phyloP scores from a whole-genome alignment of 2,329 filamentous ascomycete genomes.

The Trichoderma sp. region DNA sequence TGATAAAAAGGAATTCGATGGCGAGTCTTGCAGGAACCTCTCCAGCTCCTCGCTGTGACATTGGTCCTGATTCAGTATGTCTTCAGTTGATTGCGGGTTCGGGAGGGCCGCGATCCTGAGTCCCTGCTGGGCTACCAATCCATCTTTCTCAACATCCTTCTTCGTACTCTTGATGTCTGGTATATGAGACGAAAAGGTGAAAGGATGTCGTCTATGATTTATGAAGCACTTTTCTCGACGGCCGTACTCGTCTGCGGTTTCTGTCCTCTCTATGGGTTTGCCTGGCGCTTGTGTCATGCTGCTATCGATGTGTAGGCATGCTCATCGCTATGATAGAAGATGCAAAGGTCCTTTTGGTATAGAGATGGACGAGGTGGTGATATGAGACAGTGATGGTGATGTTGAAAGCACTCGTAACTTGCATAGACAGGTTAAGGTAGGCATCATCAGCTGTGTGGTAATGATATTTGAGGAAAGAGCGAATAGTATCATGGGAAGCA shows the following conservation, averaged over 20 bases:
- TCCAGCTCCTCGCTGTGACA: background rate
- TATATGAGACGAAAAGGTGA: slow-evolving; percentile 36
- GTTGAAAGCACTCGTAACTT: too few relatives aligned
- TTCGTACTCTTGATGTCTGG: slow-evolving; percentile 30
- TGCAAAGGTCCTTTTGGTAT: too few relatives aligned
- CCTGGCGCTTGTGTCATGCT: background rate
- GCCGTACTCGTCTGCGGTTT: slow-evolving; percentile 36
- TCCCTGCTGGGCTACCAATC: slow-evolving; percentile 34
- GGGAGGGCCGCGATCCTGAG: slow-evolving; percentile 24
- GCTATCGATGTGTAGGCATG: background rate
- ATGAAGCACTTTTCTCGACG: slow-evolving; percentile 36
- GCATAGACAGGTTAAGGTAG: too few relatives aligned
- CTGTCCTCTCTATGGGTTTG: slow-evolving; percentile 9
- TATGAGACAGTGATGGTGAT: too few relatives aligned
- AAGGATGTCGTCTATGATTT: slow-evolving; percentile 35
- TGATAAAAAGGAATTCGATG: slow-evolving; percentile 1
- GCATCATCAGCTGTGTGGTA: too few relatives aligned
- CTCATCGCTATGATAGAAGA: background rate
- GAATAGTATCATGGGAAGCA: background rate
- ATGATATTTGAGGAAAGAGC: too few relatives aligned
- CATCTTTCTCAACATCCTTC: slow-evolving; percentile 24
- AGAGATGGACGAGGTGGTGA: background rate
- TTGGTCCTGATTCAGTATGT: slow-evolving; percentile 8
- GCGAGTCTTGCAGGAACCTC: slow-evolving; percentile 3
- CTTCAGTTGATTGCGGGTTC: background rate